phyloP scores from a whole-genome alignment of 257 asterid species.

The Ocimum tenuiflorum region DNA sequence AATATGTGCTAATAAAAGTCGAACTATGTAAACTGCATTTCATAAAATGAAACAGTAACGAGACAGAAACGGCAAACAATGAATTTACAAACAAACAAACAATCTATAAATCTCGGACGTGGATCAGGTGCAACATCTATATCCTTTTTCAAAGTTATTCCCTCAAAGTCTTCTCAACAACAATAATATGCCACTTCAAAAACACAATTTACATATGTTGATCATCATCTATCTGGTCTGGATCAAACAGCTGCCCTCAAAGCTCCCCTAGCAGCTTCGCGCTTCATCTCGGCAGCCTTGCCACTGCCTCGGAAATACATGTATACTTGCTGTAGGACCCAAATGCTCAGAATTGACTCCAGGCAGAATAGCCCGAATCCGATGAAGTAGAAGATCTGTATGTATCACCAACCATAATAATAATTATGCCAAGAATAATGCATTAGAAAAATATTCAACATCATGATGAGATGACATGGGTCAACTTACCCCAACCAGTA shows the following conservation, averaged over 20 bases:
- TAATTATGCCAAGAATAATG: neutral
- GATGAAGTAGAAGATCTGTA: conserved; percentile 82
- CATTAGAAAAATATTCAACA: neutral
- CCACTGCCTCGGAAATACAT: conserved; percentile 96
- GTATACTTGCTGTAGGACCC: conserved; percentile 99
- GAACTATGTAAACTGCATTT: no score
- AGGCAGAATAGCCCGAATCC: conserved; percentile 90
- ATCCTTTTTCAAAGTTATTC: neutral
- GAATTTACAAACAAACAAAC: conserved; percentile 14
- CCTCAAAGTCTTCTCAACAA: conserved; percentile 3
- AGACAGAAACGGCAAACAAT: conserved; percentile 11
- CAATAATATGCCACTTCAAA: neutral
- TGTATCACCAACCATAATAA: no score
- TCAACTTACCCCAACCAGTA: conserved; percentile 79
- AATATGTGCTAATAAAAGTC: no score
- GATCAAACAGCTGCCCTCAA: conserved; percentile 38
- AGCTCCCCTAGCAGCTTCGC: conserved; percentile 75
- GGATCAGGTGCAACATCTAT: conserved; percentile 7
- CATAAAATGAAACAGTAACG: neutral
- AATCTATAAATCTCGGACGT: neutral
- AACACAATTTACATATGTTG: conserved; percentile 18
- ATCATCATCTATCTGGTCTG: conserved; percentile 15
- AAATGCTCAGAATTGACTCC: conserved; percentile 77
- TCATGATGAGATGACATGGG: neutral
- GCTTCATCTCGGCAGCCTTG: conserved; percentile 76